Conservation (phyloP, 2,329 filamentous ascomycete species). For the Neopestalotiopsis sp. region DNA sequence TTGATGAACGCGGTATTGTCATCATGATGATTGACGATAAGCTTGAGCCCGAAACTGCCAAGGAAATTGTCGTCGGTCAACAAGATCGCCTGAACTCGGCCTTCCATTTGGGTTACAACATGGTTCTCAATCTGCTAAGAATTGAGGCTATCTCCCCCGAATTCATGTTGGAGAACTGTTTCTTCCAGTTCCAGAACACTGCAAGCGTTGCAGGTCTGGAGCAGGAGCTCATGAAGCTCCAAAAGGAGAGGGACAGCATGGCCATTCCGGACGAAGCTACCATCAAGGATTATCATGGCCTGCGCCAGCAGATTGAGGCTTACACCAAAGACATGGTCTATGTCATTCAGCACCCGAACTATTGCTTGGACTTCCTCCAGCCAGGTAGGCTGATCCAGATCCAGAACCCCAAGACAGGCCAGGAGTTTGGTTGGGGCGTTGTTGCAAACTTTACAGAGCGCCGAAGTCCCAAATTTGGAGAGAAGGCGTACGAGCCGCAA, state of each 20-base stretch:
- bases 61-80: slow-evolving; percentile 93
- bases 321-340: slow-evolving; percentile 89
- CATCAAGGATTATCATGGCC: slow-evolving; percentile 92
- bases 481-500: slow-evolving; percentile 73
- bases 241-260: slow-evolving; percentile 74
- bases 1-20: slow-evolving; percentile 96
- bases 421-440: slow-evolving; percentile 94
- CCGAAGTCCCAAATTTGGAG: slow-evolving; percentile 67
- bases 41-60: slow-evolving; percentile 92
- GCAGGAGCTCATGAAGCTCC: slow-evolving; percentile 79
- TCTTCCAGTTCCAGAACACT: slow-evolving; percentile 97
- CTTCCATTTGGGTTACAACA: slow-evolving; percentile 98
- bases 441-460: slow-evolving; percentile 76
- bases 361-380: slow-evolving; percentile 84
- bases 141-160: slow-evolving; percentile 99
- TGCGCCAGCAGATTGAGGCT: slow-evolving; percentile 81
- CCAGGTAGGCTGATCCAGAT: slow-evolving; percentile 87
- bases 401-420: slow-evolving; percentile 69
- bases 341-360: slow-evolving; percentile 89
- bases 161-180: slow-evolving; percentile 98
- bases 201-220: slow-evolving; percentile 85
- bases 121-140: slow-evolving; percentile 94
- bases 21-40: slow-evolving; percentile 99
- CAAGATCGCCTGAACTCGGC: slow-evolving; percentile 98
- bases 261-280: slow-evolving; percentile 84